These are phyloP conservation scores for Cytospora chrysosperma DNA, from an alignment of 2,329 filamentous ascomycete genomes.

Conservation along the genomic window DNA sequence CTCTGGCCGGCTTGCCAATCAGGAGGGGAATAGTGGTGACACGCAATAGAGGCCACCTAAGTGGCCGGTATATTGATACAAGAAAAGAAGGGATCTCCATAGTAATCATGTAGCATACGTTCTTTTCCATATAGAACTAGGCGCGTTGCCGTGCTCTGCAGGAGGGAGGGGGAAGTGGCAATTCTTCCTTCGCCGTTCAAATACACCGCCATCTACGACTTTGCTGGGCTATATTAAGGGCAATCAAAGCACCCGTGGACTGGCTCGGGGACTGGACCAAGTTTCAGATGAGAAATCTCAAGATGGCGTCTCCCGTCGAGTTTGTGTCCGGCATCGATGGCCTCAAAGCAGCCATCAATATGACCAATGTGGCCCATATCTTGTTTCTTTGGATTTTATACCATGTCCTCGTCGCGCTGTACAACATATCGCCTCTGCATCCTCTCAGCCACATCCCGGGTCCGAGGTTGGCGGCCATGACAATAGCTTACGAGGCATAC, in stretches of 20 bases:
- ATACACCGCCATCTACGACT: no score
- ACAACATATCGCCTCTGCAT: constrained; percentile 11
- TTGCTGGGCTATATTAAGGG: no score
- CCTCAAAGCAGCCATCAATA: not conserved
- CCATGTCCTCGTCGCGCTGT: not conserved
- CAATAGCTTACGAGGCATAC: constrained; percentile 5
- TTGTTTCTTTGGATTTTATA: not conserved
- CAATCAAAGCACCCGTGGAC: no score
- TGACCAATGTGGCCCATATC: not conserved
- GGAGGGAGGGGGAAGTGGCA: not conserved
- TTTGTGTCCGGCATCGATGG: not conserved
- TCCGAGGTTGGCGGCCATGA: constrained; percentile 6
- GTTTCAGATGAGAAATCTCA: not conserved
- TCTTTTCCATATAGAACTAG: not conserved
- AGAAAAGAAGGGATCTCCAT: not conserved
- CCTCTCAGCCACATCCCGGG: not conserved
- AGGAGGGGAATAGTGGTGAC: not conserved
- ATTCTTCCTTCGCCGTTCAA: not conserved
- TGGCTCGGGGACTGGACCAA: not conserved
- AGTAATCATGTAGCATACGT: no score
- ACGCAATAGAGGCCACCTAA: not conserved
- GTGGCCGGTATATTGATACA: not conserved
- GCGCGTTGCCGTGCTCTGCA: not conserved
- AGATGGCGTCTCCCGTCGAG: not conserved
- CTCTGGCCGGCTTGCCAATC: not conserved